Percentiles rank a stretch among this genome's conserved stretches.
phyloP scores from a whole-genome alignment of 306 rosid species.

The Quercus ilex region DNA sequence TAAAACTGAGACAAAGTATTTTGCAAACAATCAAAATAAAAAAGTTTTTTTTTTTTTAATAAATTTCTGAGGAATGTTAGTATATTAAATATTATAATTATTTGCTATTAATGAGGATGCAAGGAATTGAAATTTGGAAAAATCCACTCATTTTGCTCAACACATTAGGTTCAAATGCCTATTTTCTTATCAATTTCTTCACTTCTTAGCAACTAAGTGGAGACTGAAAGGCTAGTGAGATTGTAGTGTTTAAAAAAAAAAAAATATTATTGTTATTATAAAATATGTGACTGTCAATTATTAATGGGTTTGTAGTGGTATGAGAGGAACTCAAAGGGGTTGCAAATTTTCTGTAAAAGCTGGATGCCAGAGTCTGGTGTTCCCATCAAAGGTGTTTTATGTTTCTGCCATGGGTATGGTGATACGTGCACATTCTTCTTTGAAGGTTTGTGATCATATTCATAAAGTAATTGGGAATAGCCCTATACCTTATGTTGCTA shows the following conservation, averaged over 20 bases:
- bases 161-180: not conserved
- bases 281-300: not conserved
- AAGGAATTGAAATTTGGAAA: not conserved
- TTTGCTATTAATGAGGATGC: not conserved
- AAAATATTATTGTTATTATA: too few species aligned
- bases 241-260: too few species aligned
- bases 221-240: not conserved
- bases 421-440: constrained; percentile 95
- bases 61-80: not conserved
- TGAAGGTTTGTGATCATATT: constrained; percentile 58
- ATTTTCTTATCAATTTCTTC: not conserved
- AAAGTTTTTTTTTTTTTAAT: too few species aligned
- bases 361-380: constrained; percentile 68
- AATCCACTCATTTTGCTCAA: not conserved
- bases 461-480: not conserved
- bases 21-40: too few species aligned
- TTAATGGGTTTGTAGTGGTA: constrained; percentile 47
- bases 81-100: constrained; percentile 10
- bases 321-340: constrained; percentile 73
- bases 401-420: constrained; percentile 96
- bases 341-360: constrained; percentile 82
- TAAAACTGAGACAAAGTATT: not conserved
- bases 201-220: not conserved
- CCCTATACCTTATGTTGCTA: not conserved
- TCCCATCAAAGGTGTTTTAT: constrained; percentile 61